phyloP scores from a whole-genome alignment of 1,139 yeast genomes.

The Kluyveromyces marxianus region DNA sequence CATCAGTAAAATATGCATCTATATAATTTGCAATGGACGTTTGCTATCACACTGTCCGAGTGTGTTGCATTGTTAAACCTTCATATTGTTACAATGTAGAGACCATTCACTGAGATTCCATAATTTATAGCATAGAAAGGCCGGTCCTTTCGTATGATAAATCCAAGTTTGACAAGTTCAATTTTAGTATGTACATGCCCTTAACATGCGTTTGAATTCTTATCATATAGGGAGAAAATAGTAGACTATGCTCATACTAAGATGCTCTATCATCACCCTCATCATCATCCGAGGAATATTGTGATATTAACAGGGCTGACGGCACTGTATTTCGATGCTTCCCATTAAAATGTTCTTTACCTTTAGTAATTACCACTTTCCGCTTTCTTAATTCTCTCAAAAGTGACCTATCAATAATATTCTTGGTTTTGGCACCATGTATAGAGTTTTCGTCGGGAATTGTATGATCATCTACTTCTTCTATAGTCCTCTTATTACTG shows the following conservation, averaged over 20 bases:
- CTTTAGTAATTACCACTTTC: neutral
- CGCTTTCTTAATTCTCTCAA: conserved; percentile 5
- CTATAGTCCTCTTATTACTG: neutral
- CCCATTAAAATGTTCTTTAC: neutral
- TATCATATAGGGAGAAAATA: too few relatives aligned
- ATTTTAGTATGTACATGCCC: too few relatives aligned
- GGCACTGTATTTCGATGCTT: neutral
- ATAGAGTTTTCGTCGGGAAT: neutral
- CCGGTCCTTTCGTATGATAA: too few relatives aligned
- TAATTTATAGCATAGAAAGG: too few relatives aligned
- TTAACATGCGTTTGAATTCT: too few relatives aligned
- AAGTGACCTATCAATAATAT: neutral
- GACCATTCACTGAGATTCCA: too few relatives aligned
- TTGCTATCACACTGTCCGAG: too few relatives aligned
- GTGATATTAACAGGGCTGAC: conserved; percentile 5
- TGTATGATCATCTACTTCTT: neutral
- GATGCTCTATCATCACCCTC: neutral
- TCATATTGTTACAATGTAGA: too few relatives aligned
- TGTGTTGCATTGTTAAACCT: too few relatives aligned
- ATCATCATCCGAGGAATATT: conserved; percentile 11
- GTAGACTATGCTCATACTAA: neutral
- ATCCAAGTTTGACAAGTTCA: too few relatives aligned
- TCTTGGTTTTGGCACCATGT: neutral
- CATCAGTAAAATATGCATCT: too few relatives aligned
- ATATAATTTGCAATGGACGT: too few relatives aligned